Evolutionary conservation across 805 yeast species (phyloP), one percentile per base, ranked within the genome.

Genomic region (Lipomyces japonicus): DNA sequence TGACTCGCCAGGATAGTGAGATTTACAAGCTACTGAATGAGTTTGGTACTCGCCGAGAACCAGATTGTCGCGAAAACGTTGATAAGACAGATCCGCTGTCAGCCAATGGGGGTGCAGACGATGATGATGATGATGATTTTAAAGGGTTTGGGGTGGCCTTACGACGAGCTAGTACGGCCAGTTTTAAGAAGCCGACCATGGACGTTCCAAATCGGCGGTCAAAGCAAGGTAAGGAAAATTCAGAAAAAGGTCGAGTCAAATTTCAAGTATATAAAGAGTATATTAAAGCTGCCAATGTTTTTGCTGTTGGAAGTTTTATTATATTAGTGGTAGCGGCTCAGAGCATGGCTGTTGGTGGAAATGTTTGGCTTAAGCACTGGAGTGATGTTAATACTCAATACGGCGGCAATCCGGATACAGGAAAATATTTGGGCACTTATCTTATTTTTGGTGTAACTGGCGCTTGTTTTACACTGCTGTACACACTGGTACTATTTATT

Each of bases 331-430:
- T 57, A 14, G 12, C 34, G 7, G 50, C 62, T 2, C 54, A 54
- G 38, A 24, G 46, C 16, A 24, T 59, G 37, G 47, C 55, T 40
- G 48, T 37, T 10, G 10, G 31, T 12, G 81, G 88, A 28, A 88
- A 82, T 64, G 77, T 89, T 46, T 91, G 98, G 98, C 77, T 91
- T 62, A 91, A 91, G 65, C 86, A 86, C 66, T 91, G 97, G 97
- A 86, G 97, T 9, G 97, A 91, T 64, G 78, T 83, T 16, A 90
- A 90, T 63, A 75, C 88, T 2, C 68, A 66, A 39, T 63, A 67
- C 31, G 90, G 88, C 19, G 69, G 69, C 48, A 89, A 90, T 65
- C 95, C 95, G 2, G 66, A 80, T 50, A 79, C 84, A 16, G 70
- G 70, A 45, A 77, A 68, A 59, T 91, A 87, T 61, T 71, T 91